A percentile compares a stretch with the other conserved stretches of the same genome.
These are phyloP conservation scores for Fonsecaea pedrosoi DNA, from an alignment of 2,329 filamentous ascomycete genomes.

Conservation along the genomic window DNA sequence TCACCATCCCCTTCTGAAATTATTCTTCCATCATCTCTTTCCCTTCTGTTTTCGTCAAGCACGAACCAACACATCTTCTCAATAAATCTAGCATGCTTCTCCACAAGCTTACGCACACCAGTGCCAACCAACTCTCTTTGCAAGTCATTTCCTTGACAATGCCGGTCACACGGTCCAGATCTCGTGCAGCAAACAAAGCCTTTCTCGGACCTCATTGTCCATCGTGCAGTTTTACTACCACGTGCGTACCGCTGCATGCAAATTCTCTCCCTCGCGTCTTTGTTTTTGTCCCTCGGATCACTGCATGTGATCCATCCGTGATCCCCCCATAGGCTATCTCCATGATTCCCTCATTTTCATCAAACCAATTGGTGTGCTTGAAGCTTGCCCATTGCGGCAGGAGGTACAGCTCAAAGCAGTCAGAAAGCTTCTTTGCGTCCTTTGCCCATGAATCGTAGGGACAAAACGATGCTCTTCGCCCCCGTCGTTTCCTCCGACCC, in stretches of 20 bases:
- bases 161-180: conserved; percentile 14
- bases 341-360: conserved; percentile 3
- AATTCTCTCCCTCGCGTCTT: conserved; percentile 10
- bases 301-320: conserved; percentile 14
- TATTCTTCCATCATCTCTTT: background rate
- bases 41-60: conserved; percentile 9
- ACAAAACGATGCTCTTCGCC: conserved; percentile 18
- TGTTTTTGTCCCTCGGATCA: conserved; percentile 21
- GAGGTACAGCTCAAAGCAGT: conserved; percentile 24
- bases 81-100: background rate
- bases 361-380: background rate
- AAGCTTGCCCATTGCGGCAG: conserved; percentile 24
- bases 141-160: background rate
- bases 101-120: background rate
- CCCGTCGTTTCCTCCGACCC: conserved; percentile 10
- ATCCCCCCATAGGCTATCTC: conserved; percentile 5
- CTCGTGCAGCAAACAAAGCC: conserved; percentile 20
- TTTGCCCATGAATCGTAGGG: conserved; percentile 10
- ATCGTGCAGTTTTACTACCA: conserved; percentile 18
- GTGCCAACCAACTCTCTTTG: background rate
- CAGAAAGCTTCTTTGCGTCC: conserved; percentile 23
- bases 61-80: background rate
- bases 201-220: conserved; percentile 14
- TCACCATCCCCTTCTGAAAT: background rate
- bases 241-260: conserved; percentile 23